A percentile compares a stretch with the other conserved stretches of the same genome.
These are phyloP conservation scores for Candida qinlingensis DNA, from an alignment of 805 yeast genomes.

Conservation along the genomic window DNA sequence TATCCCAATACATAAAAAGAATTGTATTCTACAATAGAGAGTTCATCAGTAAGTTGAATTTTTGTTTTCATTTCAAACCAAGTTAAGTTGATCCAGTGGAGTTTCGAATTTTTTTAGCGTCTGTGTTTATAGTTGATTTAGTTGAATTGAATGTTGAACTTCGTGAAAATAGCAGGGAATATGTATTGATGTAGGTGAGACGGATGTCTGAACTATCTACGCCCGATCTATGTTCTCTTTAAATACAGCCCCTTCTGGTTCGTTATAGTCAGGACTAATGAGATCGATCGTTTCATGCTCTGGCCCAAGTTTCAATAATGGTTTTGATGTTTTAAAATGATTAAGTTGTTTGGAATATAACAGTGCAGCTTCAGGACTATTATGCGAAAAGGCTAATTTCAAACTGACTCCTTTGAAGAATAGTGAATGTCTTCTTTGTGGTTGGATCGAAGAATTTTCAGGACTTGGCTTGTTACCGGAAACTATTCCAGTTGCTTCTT, in stretches of 20 bases:
- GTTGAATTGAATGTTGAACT: no score
- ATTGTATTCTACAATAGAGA: neutral
- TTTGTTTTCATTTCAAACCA: no score
- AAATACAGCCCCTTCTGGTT: no score
- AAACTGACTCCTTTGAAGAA: neutral
- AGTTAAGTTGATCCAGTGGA: no score
- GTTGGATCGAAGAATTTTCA: neutral
- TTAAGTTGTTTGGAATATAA: slow-evolving; percentile 1
- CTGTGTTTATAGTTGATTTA: no score
- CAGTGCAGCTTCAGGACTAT: neutral
- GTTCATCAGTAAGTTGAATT: neutral
- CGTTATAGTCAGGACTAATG: neutral
- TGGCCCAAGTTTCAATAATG: slow-evolving; percentile 5
- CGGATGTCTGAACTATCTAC: no score
- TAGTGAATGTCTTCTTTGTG: slow-evolving; percentile 1
- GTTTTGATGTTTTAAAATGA: neutral
- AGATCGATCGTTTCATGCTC: neutral
- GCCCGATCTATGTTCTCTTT: no score
- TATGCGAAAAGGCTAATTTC: neutral
- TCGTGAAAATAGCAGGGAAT: no score
- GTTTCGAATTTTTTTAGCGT: no score
- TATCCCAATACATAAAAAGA: neutral
- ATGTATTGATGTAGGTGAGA: no score
- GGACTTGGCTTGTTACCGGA: neutral
- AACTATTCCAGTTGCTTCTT: neutral